A percentile compares a stretch with the other conserved stretches of the same genome.
phyloP scores from a whole-genome alignment of 2,329 filamentous ascomycete genomes.

The Seiridium cupressi region DNA sequence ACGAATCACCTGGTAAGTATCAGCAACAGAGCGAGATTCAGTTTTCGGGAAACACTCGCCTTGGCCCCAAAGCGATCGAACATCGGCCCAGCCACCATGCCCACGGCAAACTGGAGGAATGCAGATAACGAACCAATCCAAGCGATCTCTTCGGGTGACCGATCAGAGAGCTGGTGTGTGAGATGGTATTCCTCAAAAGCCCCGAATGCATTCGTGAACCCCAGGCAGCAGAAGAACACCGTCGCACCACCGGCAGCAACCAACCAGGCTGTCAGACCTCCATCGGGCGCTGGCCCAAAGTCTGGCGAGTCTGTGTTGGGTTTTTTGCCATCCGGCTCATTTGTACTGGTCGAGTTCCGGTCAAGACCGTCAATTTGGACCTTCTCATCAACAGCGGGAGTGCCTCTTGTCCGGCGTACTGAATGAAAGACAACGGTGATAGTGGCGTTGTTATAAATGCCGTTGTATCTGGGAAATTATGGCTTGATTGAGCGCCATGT shows the following conservation, averaged over 20 bases:
- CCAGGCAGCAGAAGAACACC: conserved; percentile 30
- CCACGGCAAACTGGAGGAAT: conserved; percentile 28
- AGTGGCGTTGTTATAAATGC: too few relatives aligned
- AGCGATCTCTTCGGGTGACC: conserved; percentile 26
- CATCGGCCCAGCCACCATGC: conserved; percentile 27
- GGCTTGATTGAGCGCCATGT: background rate
- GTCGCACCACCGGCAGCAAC: conserved; percentile 19
- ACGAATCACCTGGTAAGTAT: conserved; percentile 21
- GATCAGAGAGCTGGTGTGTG: conserved; percentile 20
- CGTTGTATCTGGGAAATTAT: background rate
- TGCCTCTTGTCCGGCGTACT: too few relatives aligned
- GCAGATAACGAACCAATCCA: conserved; percentile 34
- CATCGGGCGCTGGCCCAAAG: conserved; percentile 16
- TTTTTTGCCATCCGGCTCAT: background rate
- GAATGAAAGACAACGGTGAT: too few relatives aligned
- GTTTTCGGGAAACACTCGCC: conserved; percentile 18
- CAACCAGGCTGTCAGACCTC: conserved; percentile 27
- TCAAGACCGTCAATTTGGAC: too few relatives aligned
- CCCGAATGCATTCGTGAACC: conserved; percentile 36
- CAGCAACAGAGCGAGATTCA: background rate
- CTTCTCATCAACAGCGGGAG: too few relatives aligned
- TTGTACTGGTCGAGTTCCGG: too few relatives aligned
- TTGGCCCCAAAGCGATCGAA: conserved; percentile 36
- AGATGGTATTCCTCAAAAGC: conserved; percentile 33
- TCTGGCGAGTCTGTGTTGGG: background rate